phyloP scores from a whole-genome alignment of 345 rosid genomes.

The Psidium guajava region DNA sequence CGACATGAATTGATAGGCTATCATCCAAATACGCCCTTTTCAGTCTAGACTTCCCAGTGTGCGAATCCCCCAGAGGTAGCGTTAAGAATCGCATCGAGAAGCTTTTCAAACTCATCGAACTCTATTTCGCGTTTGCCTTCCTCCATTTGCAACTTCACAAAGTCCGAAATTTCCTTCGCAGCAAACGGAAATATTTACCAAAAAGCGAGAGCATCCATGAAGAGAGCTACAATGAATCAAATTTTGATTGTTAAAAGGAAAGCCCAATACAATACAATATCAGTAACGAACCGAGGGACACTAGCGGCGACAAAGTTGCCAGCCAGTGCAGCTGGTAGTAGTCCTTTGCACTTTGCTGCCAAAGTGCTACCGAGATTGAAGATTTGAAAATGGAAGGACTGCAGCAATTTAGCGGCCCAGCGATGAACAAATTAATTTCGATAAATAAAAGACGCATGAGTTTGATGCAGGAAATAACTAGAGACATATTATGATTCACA shows the following conservation, averaged over 20 bases:
- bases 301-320: not conserved
- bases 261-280: not conserved
- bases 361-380: not conserved
- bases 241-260: not conserved
- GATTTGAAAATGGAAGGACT: not conserved
- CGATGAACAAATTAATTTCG: not conserved
- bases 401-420: not conserved
- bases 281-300: not conserved
- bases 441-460: not conserved
- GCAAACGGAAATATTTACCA: not conserved
- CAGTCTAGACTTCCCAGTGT: slow-evolving; percentile 18
- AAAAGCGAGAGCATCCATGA: not conserved
- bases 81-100: slow-evolving; percentile 63
- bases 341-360: not conserved
- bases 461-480: not conserved
- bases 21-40: slow-evolving; percentile 12
- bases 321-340: not conserved
- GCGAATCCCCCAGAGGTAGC: slow-evolving; percentile 39
- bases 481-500: not conserved
- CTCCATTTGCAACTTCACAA: slow-evolving; percentile 24
- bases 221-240: not conserved
- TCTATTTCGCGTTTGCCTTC: slow-evolving; percentile 35
- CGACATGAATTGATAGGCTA: not conserved
- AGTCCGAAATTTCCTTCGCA: not conserved
- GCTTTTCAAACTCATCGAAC: slow-evolving; percentile 61